Percentiles rank a stretch among this genome's conserved stretches.
These are phyloP conservation scores for Lachancea meyersii DNA, from an alignment of 805 yeast genomes.

Conservation along the genomic window DNA sequence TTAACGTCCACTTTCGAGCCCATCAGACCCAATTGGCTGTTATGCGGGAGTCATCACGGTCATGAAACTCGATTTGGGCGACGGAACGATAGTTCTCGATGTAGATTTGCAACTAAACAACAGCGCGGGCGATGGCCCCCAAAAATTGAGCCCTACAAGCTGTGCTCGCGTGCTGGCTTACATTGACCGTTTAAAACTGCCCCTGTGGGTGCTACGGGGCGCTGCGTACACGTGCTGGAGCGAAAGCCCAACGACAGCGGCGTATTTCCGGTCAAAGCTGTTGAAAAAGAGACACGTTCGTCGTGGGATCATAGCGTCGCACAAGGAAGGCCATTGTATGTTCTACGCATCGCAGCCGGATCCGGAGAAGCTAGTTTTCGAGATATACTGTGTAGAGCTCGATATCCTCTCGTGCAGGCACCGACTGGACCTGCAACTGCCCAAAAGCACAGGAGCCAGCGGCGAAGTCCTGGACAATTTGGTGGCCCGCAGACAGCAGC, in stretches of 20 bases:
- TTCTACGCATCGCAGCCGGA: background rate
- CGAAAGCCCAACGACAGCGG: constrained; percentile 21
- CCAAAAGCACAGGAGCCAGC: background rate
- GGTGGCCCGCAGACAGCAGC: constrained; percentile 18
- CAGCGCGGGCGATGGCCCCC: background rate
- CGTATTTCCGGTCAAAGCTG: constrained; percentile 27
- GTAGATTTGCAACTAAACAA: constrained; percentile 24
- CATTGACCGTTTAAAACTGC: constrained; percentile 19
- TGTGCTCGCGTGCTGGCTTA: constrained; percentile 6
- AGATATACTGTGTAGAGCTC: constrained; percentile 7
- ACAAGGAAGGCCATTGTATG: background rate
- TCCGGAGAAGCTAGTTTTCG: background rate
- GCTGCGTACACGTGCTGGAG: constrained; percentile 19
- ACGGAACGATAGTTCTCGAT: constrained; percentile 21
- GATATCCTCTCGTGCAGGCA: constrained; percentile 6
- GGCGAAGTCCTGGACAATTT: constrained; percentile 2
- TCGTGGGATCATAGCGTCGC: constrained; percentile 20
- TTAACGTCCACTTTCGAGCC: too few species aligned
- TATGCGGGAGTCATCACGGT: constrained; percentile 5
- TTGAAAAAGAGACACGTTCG: constrained; percentile 11
- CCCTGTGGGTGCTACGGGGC: constrained; percentile 23
- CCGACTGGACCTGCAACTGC: constrained; percentile 9
- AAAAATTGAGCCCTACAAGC: background rate
- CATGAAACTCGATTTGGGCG: constrained; percentile 22
- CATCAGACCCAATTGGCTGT: background rate